Conservation (phyloP, 306 rosid species). For the Castanea mollissima region DNA sequence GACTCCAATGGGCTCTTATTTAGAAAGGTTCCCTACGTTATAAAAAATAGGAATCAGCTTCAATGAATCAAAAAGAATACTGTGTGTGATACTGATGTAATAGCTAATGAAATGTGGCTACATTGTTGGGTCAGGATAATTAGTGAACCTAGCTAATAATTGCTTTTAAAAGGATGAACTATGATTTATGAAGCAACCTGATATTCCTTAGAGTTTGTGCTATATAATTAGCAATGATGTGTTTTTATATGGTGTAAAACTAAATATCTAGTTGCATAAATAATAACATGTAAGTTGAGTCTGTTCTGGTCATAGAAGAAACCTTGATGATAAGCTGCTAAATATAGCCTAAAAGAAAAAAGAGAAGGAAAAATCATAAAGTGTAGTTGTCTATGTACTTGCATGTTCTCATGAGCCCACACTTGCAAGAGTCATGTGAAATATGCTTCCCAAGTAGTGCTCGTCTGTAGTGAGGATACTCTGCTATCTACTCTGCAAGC, state of each 20-base stretch:
- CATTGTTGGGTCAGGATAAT: not conserved
- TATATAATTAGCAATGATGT: not conserved
- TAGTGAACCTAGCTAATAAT: not conserved
- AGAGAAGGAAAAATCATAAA: not conserved
- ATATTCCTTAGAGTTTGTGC: not conserved
- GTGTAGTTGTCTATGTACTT: not conserved
- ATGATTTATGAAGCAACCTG: not conserved
- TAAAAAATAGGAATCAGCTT: too few relatives aligned
- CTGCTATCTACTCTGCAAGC: not conserved
- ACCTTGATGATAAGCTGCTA: not conserved
- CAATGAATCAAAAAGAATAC: not conserved
- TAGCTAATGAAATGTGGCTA: not conserved
- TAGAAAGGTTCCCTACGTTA: too few relatives aligned
- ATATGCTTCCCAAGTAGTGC: not conserved
- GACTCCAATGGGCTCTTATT: too few relatives aligned
- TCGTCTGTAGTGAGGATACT: not conserved
- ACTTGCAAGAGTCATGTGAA: not conserved
- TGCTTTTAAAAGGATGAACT: not conserved
- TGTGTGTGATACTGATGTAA: not conserved
- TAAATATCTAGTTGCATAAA: not conserved
- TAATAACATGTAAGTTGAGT: not conserved
- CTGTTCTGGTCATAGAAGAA: not conserved
- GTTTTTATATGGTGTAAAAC: not conserved
- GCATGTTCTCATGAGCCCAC: not conserved
- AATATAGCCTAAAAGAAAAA: not conserved